These are phyloP conservation scores for Ceratocystis eucalypticola DNA, from an alignment of 2,329 filamentous ascomycete species.

Conservation along the genomic window DNA sequence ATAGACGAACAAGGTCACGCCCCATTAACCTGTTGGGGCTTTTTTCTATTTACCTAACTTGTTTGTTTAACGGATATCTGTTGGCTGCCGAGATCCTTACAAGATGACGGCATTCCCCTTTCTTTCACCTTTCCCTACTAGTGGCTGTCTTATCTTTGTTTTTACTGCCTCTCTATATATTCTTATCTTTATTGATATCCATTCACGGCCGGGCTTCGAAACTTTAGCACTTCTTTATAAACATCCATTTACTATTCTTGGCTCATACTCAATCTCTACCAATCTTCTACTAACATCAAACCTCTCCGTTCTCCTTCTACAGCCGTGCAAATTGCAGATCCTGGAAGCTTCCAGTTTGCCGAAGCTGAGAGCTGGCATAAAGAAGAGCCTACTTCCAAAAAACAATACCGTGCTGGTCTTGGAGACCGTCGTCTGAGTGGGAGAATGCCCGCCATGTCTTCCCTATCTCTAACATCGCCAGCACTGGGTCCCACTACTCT, in stretches of 20 bases:
- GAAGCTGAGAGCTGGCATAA: slow-evolving; percentile 20
- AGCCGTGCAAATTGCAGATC: slow-evolving; percentile 44
- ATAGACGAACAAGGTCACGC: not conserved
- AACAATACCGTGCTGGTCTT: slow-evolving; percentile 28
- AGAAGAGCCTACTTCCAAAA: slow-evolving; percentile 26
- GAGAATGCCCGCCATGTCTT: slow-evolving; percentile 20
- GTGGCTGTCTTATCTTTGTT: not conserved
- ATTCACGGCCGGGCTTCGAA: not conserved
- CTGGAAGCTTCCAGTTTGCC: slow-evolving; percentile 23
- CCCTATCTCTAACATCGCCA: slow-evolving; percentile 14
- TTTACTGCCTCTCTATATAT: not conserved
- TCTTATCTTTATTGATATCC: not conserved
- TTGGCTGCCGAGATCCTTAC: not conserved
- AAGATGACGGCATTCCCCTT: not conserved
- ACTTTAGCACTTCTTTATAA: not conserved
- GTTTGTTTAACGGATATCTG: not conserved
- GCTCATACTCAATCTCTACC: not conserved
- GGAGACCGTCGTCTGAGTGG: slow-evolving; percentile 32
- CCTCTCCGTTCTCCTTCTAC: not conserved
- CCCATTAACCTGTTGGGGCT: not conserved
- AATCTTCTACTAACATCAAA: not conserved
- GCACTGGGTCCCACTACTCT: not conserved
- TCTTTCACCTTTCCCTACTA: not conserved
- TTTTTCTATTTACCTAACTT: not conserved
- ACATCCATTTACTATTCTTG: not conserved